These are phyloP conservation scores for Calonectria pteridis DNA, from an alignment of 2,329 filamentous ascomycete genomes.

Conservation along the genomic window DNA sequence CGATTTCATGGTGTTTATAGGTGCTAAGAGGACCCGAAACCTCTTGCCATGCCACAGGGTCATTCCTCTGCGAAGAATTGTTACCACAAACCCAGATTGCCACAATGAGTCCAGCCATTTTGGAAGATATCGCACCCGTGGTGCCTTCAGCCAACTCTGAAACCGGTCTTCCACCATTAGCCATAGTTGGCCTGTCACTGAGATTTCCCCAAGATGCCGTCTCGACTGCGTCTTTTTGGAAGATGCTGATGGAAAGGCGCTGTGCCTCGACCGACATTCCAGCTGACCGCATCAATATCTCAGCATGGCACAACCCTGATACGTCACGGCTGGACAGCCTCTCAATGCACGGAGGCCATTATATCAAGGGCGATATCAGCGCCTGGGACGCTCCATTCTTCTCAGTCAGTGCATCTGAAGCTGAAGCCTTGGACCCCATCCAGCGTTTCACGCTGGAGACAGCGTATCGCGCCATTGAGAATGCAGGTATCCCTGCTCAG, in stretches of 20 bases:
- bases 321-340: background rate
- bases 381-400: background rate
- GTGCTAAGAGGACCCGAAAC: background rate
- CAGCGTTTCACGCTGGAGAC: slow-evolving; percentile 51
- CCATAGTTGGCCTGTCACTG: background rate
- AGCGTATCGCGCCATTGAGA: slow-evolving; percentile 51
- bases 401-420: background rate
- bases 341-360: background rate
- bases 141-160: background rate
- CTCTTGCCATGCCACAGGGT: background rate
- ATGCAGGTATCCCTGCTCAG: slow-evolving; percentile 49
- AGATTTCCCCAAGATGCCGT: background rate
- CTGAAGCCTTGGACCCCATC: slow-evolving; percentile 50
- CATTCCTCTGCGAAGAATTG: background rate
- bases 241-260: background rate
- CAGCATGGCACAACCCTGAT: background rate
- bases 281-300: background rate
- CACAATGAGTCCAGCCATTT: background rate
- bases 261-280: background rate
- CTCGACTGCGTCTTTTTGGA: background rate
- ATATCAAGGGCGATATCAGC: background rate
- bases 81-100: background rate
- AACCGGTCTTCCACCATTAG: background rate
- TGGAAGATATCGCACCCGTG: background rate
- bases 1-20: background rate